Evolutionary conservation across 2,329 filamentous ascomycete species (phyloP).

Genomic region (Trichoderma sp.): DNA sequence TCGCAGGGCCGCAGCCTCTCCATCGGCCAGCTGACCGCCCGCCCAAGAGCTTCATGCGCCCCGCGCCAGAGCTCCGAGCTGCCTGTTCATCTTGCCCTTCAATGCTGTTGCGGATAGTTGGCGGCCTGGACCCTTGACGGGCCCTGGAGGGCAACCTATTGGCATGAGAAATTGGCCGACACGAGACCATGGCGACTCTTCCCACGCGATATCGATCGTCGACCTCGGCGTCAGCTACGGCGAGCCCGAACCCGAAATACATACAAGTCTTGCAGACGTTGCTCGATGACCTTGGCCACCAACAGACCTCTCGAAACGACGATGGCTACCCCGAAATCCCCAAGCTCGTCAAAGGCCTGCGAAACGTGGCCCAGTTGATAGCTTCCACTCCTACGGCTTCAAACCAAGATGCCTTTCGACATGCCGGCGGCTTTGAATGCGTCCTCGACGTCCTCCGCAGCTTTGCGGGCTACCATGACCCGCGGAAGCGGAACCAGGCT

Average conservation of each 20-base stretch:
- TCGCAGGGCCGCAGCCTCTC: neutral
- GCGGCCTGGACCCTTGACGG: constrained; percentile 42
- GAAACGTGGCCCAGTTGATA: constrained; percentile 66
- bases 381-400: constrained; percentile 50
- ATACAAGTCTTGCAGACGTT: constrained; percentile 59
- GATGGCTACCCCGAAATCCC: constrained; percentile 51
- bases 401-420: constrained; percentile 78
- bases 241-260: constrained; percentile 55
- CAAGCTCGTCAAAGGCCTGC: constrained; percentile 57
- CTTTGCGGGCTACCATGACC: constrained; percentile 75
- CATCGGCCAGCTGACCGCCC: constrained; percentile 1
- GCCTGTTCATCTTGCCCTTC: constrained; percentile 29
- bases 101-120: constrained; percentile 38
- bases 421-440: constrained; percentile 74
- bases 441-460: constrained; percentile 69
- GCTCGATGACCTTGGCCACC: constrained; percentile 48
- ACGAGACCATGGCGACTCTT: constrained; percentile 50
- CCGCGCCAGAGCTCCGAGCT: constrained; percentile 32
- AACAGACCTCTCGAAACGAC: constrained; percentile 35
- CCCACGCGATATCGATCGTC: constrained; percentile 64
- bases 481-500: constrained; percentile 58
- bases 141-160: constrained; percentile 35
- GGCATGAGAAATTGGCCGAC: constrained; percentile 31
- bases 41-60: constrained; percentile 25
- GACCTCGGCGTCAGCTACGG: constrained; percentile 59